Conservation (phyloP, 2,329 filamentous ascomycete genomes). For the Sclerotiophoma versabilis region DNA sequence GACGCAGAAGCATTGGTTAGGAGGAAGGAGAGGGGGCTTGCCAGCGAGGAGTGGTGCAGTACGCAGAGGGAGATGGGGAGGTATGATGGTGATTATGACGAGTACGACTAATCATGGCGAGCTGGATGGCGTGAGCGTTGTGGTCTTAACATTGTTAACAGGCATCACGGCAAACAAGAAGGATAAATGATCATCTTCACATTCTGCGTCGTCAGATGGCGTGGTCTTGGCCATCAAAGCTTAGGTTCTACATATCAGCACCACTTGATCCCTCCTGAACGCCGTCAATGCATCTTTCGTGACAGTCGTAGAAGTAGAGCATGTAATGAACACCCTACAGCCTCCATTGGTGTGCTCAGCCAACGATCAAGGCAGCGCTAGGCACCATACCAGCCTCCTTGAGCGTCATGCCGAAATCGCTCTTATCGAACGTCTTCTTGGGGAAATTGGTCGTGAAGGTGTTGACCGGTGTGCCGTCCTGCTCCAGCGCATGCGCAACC, state of each 20-base stretch:
- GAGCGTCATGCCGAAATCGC: slow-evolving; percentile 86
- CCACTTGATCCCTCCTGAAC: slow-evolving; percentile 4
- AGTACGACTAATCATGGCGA: slow-evolving; percentile 38
- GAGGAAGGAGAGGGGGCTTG: slow-evolving; percentile 54
- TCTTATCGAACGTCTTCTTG: slow-evolving; percentile 73
- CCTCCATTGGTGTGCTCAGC: slow-evolving; percentile 27
- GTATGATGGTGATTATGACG: slow-evolving; percentile 46
- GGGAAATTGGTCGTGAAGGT: slow-evolving; percentile 90
- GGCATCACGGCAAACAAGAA: background rate
- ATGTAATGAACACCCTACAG: background rate
- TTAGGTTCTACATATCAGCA: background rate
- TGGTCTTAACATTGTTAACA: background rate
- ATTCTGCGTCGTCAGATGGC: background rate
- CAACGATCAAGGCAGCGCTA: slow-evolving; percentile 84
- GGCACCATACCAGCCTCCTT: slow-evolving; percentile 92
- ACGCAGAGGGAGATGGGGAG: slow-evolving; percentile 55
- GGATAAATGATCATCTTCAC: background rate
- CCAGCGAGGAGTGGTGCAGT: slow-evolving; percentile 58
- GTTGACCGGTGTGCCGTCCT: slow-evolving; percentile 72
- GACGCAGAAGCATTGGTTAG: slow-evolving; percentile 51
- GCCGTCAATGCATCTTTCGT: slow-evolving; percentile 25
- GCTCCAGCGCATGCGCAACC: slow-evolving; percentile 77
- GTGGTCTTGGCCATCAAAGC: background rate
- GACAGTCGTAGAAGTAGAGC: background rate
- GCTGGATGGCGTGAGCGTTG: background rate